Evolutionary conservation across 1,284 basidiomycete genomes (phyloP), one percentile per base, ranked within the genome.

Genomic region (Pseudozyma pruni): DNA sequence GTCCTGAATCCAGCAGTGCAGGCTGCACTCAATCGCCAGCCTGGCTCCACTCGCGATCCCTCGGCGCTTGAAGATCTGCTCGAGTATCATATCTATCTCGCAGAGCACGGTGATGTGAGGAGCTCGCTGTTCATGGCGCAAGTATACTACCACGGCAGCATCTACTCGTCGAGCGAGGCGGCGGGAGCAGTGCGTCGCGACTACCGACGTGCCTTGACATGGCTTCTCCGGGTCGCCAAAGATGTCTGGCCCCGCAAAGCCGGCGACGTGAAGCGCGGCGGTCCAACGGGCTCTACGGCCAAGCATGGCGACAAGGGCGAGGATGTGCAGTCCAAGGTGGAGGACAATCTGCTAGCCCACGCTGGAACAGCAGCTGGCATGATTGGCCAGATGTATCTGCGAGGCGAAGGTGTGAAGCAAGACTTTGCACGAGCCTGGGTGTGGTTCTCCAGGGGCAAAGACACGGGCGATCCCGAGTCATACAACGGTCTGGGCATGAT

Each of bases 401-500:
- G 96, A 34, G 95, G 95, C 0, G 96, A 98, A 81, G 95, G 95
- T 9, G 89, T 93, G 22, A 89, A 89, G 76, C 86, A 87, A 69
- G 92, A 98, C 83, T 87, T 87, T 37, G 85, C 84, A 19, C 84
- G 88, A 59, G 96, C 95, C 13, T 92, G 89, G 84, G 88, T 95
- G 84, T 99, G 96, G 96, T 94, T 94, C 77, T 90, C 93, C 74
- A 86, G 94, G 40, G 95, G 93, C 0, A 89, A 81, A 32, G 64
- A 68, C 22, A 67, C 68, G 23, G 90, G 89, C 29, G 93, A 98
- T 75, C 87, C 90, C 63, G 94, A 96, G 81, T 91, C 90, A 54
- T 88, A 90, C 66, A 96, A 96, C 79, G 90, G 90, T 0, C 85
- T 98, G 17, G 96, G 94, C 1, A 89, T 98, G 71, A 93, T 98